Evolutionary conservation across 2,329 filamentous ascomycete genomes (phyloP).

Genomic region (Dactylellina sp.): DNA sequence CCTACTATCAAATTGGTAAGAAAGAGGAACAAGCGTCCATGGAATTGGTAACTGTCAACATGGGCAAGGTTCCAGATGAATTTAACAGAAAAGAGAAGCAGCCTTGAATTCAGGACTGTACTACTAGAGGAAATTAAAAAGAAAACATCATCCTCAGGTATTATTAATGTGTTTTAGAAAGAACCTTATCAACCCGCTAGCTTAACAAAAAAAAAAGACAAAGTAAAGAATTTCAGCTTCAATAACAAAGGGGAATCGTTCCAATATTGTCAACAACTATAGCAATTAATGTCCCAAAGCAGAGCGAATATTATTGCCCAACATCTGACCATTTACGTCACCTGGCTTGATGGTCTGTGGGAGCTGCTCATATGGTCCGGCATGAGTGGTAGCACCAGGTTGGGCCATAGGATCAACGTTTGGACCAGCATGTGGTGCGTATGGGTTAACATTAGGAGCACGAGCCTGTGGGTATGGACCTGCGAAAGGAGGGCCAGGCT

Average conservation of each 20-base stretch:
- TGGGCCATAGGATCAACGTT: not conserved
- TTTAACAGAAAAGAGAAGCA: not conserved
- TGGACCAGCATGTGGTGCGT: not conserved
- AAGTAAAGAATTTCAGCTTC: constrained; percentile 3
- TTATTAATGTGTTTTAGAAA: constrained; percentile 1
- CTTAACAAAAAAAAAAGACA: constrained; percentile 2
- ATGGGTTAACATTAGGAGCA: not conserved
- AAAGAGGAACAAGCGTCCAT: not conserved
- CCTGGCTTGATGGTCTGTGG: constrained; percentile 35
- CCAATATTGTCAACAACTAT: not conserved
- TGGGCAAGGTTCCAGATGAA: too few species aligned
- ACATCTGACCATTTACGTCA: constrained; percentile 10
- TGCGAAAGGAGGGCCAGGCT: too few species aligned
- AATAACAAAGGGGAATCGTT: constrained; percentile 33
- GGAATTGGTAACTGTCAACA: not conserved
- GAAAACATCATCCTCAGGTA: constrained; percentile 18
- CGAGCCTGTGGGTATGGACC: not conserved
- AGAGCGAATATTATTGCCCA: constrained; percentile 26
- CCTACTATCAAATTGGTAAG: not conserved
- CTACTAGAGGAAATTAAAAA: not conserved
- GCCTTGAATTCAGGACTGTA: not conserved
- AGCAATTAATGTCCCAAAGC: constrained; percentile 37
- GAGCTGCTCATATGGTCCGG: constrained; percentile 35
- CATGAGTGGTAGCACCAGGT: constrained; percentile 20
- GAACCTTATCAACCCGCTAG: not conserved